These are phyloP conservation scores for Ensete glaucum DNA, from an alignment of 176 grass and related monocot species.

Conservation along the genomic window DNA sequence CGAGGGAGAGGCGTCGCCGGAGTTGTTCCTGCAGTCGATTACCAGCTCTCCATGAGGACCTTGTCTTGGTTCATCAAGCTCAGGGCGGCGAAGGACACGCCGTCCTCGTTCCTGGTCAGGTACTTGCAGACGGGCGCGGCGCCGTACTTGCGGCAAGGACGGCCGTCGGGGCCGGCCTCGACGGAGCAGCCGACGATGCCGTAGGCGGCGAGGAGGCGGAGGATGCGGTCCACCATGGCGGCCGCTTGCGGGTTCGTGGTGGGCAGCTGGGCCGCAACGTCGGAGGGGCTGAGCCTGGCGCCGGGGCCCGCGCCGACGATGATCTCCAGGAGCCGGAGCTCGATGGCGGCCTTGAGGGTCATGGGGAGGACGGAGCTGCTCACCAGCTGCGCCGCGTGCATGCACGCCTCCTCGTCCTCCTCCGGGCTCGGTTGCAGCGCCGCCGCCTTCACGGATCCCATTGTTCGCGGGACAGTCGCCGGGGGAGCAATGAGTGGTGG, in stretches of 20 bases:
- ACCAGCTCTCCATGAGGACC: conserved; percentile 92
- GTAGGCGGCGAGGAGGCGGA: conserved; percentile 65
- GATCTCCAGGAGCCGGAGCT: conserved; percentile 68
- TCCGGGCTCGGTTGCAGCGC: conserved; percentile 1
- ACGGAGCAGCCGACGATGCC: conserved; percentile 40
- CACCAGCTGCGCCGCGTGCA: conserved; percentile 38
- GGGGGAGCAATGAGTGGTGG: neutral
- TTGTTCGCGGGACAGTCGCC: neutral
- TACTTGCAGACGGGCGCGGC: conserved; percentile 62
- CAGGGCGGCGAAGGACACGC: conserved; percentile 70
- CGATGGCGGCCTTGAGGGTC: conserved; percentile 82
- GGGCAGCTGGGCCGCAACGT: conserved; percentile 51
- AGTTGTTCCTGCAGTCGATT: neutral
- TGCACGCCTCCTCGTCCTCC: conserved; percentile 28
- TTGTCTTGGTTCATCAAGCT: conserved; percentile 88
- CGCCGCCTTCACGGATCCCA: neutral
- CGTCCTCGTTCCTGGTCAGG: conserved; percentile 72
- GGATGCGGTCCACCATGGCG: conserved; percentile 83
- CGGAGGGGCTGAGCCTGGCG: conserved; percentile 24
- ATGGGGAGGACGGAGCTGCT: conserved; percentile 78
- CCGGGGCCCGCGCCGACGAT: conserved; percentile 24
- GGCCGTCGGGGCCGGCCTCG: conserved; percentile 37
- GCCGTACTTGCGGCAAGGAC: conserved; percentile 29
- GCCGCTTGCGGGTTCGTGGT: conserved; percentile 29
- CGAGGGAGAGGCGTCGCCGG: too few species aligned